Evolutionary conservation across 257 asterid species (phyloP).

Genomic region (Salvia splendens): DNA sequence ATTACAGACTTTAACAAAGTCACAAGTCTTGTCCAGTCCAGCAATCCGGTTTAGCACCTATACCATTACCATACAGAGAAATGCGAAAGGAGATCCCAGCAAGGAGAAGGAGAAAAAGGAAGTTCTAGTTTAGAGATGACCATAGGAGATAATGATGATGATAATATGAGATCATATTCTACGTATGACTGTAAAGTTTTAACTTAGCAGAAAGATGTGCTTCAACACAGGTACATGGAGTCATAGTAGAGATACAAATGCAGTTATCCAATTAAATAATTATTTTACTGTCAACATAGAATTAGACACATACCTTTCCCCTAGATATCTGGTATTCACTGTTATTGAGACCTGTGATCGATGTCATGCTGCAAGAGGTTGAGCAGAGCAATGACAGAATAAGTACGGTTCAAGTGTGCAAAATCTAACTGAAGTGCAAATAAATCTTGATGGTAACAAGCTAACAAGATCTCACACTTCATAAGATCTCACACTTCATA

Average conservation of each 20-base stretch:
- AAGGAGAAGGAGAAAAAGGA: background rate
- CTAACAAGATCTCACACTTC: slow-evolving; percentile 3
- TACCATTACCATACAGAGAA: slow-evolving; percentile 28
- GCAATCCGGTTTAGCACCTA: slow-evolving; percentile 73
- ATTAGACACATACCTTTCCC: slow-evolving; percentile 64
- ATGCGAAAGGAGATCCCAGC: background rate
- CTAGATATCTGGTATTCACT: slow-evolving; percentile 92
- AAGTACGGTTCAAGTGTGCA: background rate
- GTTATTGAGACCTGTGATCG: slow-evolving; percentile 93
- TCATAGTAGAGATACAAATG: background rate
- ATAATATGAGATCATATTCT: slow-evolving; percentile 5
- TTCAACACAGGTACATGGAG: background rate
- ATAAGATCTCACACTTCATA: slow-evolving; percentile 1
- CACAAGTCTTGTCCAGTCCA: slow-evolving; percentile 74
- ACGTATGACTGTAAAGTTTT: background rate
- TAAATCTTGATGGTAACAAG: slow-evolving; percentile 12
- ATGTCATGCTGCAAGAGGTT: slow-evolving; percentile 65
- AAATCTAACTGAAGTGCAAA: slow-evolving; percentile 2
- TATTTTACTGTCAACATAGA: background rate
- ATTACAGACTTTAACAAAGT: slow-evolving; percentile 77
- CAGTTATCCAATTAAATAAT: background rate
- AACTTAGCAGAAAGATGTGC: slow-evolving; percentile 3
- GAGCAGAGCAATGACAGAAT: slow-evolving; percentile 21
- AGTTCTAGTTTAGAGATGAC: background rate
- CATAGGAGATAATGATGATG: background rate